Percentiles rank a stretch among this genome's conserved stretches.
phyloP scores from a whole-genome alignment of 768 basidiomycete species.

The Hortiboletus flavorubellus region DNA sequence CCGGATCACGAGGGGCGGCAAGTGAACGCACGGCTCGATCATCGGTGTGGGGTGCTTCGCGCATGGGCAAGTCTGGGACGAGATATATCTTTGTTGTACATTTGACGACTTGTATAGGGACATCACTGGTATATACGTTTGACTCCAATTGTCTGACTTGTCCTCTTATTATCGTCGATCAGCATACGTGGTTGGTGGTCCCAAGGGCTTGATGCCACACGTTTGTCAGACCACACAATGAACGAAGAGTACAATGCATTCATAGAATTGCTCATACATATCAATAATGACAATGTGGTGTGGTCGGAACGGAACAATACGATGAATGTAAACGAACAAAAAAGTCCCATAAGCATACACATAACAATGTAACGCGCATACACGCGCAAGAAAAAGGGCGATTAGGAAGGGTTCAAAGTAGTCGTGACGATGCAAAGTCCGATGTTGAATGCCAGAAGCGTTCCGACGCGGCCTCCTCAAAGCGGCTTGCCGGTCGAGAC shows the following conservation, averaged over 20 bases:
- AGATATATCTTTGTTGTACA: slow-evolving; percentile 5
- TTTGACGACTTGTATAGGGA: slow-evolving; percentile 4
- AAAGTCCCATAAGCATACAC: slow-evolving; percentile 25
- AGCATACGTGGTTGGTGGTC: no score
- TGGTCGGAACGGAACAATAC: background rate
- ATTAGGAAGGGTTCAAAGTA: slow-evolving; percentile 5
- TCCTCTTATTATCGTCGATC: background rate
- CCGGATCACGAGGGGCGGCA: slow-evolving; percentile 24
- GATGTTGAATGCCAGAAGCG: background rate
- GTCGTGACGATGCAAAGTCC: slow-evolving; percentile 10
- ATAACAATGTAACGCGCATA: slow-evolving; percentile 5
- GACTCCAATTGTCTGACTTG: no score
- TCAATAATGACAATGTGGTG: slow-evolving; percentile 18
- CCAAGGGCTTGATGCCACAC: background rate
- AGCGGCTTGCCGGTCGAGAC: slow-evolving; percentile 24
- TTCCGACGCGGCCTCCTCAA: slow-evolving; percentile 4
- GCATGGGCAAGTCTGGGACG: background rate
- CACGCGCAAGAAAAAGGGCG: background rate
- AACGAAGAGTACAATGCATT: slow-evolving; percentile 2
- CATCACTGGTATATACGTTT: background rate
- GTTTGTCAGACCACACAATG: background rate
- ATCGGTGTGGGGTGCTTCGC: background rate
- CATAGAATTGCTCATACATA: slow-evolving; percentile 22
- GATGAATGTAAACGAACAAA: background rate
- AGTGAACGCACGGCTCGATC: slow-evolving; percentile 13